Evolutionary conservation across 352 stramenopile species (phyloP).

Genomic region (Blastocystis sp.): DNA sequence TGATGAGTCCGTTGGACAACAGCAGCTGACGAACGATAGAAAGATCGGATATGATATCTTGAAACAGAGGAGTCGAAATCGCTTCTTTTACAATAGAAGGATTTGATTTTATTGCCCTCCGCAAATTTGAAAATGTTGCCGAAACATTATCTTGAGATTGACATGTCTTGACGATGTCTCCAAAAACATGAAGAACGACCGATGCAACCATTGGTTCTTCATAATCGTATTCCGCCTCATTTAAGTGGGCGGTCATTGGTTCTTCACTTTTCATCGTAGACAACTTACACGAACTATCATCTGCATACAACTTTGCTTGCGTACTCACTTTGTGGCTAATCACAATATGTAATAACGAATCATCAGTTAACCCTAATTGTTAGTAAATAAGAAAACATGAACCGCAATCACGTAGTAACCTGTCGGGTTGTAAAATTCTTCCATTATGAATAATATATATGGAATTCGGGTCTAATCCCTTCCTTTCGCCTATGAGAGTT

Average conservation of each 20-base stretch:
- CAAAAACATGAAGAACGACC: slow-evolving; percentile 40
- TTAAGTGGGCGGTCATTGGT: background rate
- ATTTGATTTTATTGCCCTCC: background rate
- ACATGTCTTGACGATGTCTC: background rate
- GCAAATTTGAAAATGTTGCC: background rate
- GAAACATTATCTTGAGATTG: background rate
- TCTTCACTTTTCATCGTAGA: background rate
- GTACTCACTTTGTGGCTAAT: background rate
- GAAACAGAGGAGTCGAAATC: slow-evolving; percentile 2
- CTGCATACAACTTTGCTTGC: background rate
- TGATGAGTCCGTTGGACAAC: background rate
- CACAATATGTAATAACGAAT: slow-evolving; percentile 33
- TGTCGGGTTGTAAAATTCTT: background rate
- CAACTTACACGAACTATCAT: background rate
- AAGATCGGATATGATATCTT: background rate
- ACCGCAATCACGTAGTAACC: background rate
- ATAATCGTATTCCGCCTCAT: background rate
- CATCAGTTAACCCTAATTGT: background rate
- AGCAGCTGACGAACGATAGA: slow-evolving; percentile 22
- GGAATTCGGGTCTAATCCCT: background rate
- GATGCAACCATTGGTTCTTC: slow-evolving; percentile 13
- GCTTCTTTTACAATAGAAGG: background rate
- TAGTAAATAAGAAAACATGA: background rate
- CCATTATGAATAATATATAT: background rate
- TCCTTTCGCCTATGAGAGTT: background rate